Evolutionary conservation across 208 protist species (phyloP).

Genomic region (Polymyxa betae): DNA sequence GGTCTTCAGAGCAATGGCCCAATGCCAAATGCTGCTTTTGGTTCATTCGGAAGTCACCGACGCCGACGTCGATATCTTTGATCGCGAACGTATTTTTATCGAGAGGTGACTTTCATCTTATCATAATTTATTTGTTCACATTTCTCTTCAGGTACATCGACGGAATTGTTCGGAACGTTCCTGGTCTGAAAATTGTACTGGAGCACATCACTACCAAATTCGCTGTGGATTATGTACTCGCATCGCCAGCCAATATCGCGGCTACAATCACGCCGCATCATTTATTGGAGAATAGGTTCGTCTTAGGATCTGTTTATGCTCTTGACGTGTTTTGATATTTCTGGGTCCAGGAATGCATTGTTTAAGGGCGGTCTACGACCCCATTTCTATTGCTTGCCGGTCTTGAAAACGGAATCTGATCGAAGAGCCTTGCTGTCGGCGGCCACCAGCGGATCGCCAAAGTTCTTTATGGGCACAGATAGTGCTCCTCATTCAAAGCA

Average conservation of each 20-base stretch:
- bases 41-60: slow-evolving; percentile 66
- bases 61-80: slow-evolving; percentile 64
- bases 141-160: neutral
- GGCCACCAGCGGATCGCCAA: slow-evolving; percentile 57
- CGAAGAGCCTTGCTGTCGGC: slow-evolving; percentile 62
- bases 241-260: slow-evolving; percentile 53
- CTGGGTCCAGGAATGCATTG: slow-evolving; percentile 70
- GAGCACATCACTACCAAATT: slow-evolving; percentile 71
- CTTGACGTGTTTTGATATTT: no score
- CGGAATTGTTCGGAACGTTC: neutral
- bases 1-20: slow-evolving; percentile 63
- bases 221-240: slow-evolving; percentile 66
- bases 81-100: slow-evolving; percentile 63
- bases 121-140: slow-evolving; percentile 10
- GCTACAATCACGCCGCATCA: slow-evolving; percentile 68
- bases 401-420: slow-evolving; percentile 68
- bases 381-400: slow-evolving; percentile 70
- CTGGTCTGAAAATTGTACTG: slow-evolving; percentile 67
- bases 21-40: slow-evolving; percentile 57
- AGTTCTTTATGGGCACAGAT: slow-evolving; percentile 70
- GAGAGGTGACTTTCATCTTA: slow-evolving; percentile 37
- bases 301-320: no score
- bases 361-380: slow-evolving; percentile 68
- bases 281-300: slow-evolving; percentile 66
- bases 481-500: slow-evolving; percentile 59